Conservation (phyloP, 1,284 basidiomycete genomes). For the Sporisorium graminicola region DNA sequence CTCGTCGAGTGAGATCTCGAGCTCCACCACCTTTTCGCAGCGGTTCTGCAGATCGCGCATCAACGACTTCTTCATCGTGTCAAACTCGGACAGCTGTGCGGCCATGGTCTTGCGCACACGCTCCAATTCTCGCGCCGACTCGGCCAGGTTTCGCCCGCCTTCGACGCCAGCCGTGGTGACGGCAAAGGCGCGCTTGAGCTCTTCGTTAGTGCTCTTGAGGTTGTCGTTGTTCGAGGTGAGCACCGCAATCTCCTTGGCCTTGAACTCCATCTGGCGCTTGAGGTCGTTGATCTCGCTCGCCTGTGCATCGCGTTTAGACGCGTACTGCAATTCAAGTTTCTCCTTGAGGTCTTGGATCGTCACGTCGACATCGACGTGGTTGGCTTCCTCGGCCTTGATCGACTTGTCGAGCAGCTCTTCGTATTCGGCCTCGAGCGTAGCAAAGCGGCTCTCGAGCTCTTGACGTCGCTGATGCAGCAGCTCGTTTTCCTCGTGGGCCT, state of each 20-base stretch:
- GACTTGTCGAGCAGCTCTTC: conserved; percentile 85
- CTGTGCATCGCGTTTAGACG: conserved; percentile 89
- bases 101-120: conserved; percentile 96
- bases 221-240: conserved; percentile 89
- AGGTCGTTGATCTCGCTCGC: conserved; percentile 87
- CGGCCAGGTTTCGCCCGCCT: conserved; percentile 91
- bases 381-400: conserved; percentile 67
- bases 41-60: conserved; percentile 99
- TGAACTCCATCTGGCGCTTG: conserved; percentile 89
- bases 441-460: conserved; percentile 86
- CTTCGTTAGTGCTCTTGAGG: conserved; percentile 95
- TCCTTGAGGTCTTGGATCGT: conserved; percentile 90
- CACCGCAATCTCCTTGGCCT: conserved; percentile 84
- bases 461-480: conserved; percentile 84
- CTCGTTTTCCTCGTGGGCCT: conserved; percentile 92
- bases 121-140: conserved; percentile 91
- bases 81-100: conserved; percentile 96
- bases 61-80: conserved; percentile 97
- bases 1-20: conserved; percentile 98
- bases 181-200: conserved; percentile 87
- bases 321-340: conserved; percentile 94
- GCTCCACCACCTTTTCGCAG: conserved; percentile 99
- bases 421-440: conserved; percentile 88
- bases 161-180: conserved; percentile 96
- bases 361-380: conserved; percentile 73